Base-by-base conservation (phyloP, 768 basidiomycete species). In the Naematelia encephala region DNA sequence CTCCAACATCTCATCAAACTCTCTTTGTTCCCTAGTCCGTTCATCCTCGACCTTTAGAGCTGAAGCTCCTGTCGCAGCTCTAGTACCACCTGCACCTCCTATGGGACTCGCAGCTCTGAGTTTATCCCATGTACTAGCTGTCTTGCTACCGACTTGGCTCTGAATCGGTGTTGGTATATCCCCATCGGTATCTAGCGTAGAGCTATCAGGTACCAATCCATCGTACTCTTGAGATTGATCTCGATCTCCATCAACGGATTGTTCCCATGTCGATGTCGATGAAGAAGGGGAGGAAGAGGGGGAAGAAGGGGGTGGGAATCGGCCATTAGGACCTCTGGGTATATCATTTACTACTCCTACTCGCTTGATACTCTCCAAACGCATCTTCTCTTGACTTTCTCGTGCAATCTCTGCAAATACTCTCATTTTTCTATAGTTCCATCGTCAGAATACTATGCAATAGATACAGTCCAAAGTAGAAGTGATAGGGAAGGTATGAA, bases 1-100 rank as follows among this genome's bases (percentile, higher is more conserved):
- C 46, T 73, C 72, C 56, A 73, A 54, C 67, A 73, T 29, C 50
- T 43, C 62, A 30, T 73, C 72, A 64, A 73, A 73, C 39, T 69
- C 66, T 49, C 62, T 55, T 56, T 64, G 60, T 57, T 73, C 72
- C 49, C 52, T 45, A 16, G 46, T 61, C 39, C 68, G 49, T 39
- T 61, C 64, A 22, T 57, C 60, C 30, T 62, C 63, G 14, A 42
- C 50, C 47, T 28, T n/a, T n/a, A n/a, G n/a, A n/a, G n/a, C n/a
- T n/a, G n/a, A n/a, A n/a, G n/a, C 28, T 30, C 13, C 22, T 25
- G 23, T 22, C 11, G 19, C 59, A 45, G 44, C 4, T 8, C 29
- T 14, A 39, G 27, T 10, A 39, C 51, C 48, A 46, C 43, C 52
- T 42, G 28, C 58, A 46, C 29, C 52, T 54, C 30, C 27, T 59